phyloP scores from a whole-genome alignment of 169 alveolate species.

The Besnoitia besnoiti region DNA sequence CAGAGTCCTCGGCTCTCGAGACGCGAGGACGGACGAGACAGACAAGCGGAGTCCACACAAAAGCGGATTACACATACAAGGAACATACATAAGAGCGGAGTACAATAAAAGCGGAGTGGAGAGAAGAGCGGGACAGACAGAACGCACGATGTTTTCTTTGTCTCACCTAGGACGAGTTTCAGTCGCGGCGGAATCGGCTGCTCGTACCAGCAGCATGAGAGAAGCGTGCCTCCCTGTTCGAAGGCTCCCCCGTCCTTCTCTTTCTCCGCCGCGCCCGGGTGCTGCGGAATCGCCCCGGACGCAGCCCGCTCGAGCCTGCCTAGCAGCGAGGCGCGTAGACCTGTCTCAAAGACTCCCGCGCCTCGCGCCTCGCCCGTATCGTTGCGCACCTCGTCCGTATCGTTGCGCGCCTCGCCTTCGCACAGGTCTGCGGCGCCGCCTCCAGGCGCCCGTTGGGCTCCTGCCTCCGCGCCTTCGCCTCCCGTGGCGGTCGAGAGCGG shows the following conservation, averaged over 20 bases:
- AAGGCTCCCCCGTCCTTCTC: background rate
- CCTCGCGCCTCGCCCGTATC: background rate
- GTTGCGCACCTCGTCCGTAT: background rate
- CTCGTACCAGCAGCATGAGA: constrained; percentile 24
- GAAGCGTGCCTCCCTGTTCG: background rate
- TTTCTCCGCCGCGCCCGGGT: background rate
- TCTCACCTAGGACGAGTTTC: background rate
- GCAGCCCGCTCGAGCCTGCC: background rate
- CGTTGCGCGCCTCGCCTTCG: background rate
- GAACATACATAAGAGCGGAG: too few species aligned
- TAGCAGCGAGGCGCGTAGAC: background rate
- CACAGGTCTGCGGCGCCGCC: background rate
- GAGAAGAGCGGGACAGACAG: background rate
- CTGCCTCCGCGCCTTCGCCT: background rate
- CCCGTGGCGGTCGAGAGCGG: background rate
- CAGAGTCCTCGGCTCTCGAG: too few species aligned
- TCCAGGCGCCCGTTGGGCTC: background rate
- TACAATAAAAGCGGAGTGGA: background rate
- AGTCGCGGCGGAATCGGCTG: constrained; percentile 18
- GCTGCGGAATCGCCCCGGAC: background rate
- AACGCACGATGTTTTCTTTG: background rate
- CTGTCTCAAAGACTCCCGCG: too few species aligned
- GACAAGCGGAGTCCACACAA: too few species aligned
- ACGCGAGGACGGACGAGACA: too few species aligned
- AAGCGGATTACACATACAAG: too few species aligned